These are phyloP conservation scores for Ogataea nitratoaversa DNA, from an alignment of 805 yeast genomes.

Conservation along the genomic window DNA sequence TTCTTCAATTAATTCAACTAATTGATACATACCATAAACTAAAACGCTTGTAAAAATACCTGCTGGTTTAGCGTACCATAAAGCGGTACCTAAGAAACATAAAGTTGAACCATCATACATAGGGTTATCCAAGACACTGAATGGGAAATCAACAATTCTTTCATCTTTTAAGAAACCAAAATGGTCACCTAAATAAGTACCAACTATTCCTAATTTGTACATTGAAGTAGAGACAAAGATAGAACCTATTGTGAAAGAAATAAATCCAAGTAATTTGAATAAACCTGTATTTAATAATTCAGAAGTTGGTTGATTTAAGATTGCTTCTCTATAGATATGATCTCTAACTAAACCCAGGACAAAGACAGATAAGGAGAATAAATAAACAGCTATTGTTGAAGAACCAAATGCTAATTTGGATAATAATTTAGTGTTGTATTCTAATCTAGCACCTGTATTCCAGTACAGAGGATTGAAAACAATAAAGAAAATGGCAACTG, in stretches of 20 bases:
- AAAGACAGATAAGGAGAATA: conserved; percentile 79
- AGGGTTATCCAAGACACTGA: conserved; percentile 86
- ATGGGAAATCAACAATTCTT: conserved; percentile 90
- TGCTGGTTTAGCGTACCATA: conserved; percentile 85
- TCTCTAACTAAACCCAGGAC: conserved; percentile 82
- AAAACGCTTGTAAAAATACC: conserved; percentile 70
- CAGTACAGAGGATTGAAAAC: conserved; percentile 93
- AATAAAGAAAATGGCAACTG: conserved; percentile 58
- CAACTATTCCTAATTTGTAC: conserved; percentile 92
- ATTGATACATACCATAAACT: conserved; percentile 75
- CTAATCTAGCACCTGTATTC: conserved; percentile 88
- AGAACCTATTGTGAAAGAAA: conserved; percentile 65
- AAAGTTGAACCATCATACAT: conserved; percentile 94
- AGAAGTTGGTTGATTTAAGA: conserved; percentile 66
- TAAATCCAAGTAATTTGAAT: conserved; percentile 42
- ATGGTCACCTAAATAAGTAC: conserved; percentile 95
- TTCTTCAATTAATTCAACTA: conserved; percentile 88
- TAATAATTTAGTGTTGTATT: conserved; percentile 70
- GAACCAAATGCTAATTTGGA: conserved; percentile 71
- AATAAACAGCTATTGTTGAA: conserved; percentile 73
- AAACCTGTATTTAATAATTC: conserved; percentile 43
- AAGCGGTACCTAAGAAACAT: conserved; percentile 85
- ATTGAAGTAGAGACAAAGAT: conserved; percentile 77
- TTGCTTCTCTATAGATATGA: conserved; percentile 64
- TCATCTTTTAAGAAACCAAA: conserved; percentile 92